Evolutionary conservation across 768 basidiomycete genomes (phyloP).

Genomic region (Pholiota molesta): DNA sequence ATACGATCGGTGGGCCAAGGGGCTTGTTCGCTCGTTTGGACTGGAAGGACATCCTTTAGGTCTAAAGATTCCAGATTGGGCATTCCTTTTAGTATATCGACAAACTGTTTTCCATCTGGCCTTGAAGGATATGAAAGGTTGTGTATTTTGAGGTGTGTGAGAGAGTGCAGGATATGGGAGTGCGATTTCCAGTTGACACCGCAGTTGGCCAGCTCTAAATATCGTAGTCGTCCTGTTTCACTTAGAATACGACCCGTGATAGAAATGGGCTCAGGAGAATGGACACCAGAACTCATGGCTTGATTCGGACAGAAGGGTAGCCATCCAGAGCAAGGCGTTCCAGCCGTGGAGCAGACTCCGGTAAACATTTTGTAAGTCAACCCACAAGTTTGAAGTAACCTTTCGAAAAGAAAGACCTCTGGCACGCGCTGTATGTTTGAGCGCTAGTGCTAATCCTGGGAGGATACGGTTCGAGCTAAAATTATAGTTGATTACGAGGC

Average conservation of each 20-base stretch:
- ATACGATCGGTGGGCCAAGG: neutral
- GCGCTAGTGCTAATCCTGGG: neutral
- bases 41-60: neutral
- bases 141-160: slow-evolving; percentile 40
- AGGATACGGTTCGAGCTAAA: slow-evolving; percentile 25
- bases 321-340: neutral
- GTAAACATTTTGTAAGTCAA: neutral
- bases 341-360: neutral
- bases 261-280: no score
- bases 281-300: no score
- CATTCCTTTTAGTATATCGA: slow-evolving; percentile 8
- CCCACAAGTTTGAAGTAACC: neutral
- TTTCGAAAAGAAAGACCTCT: neutral
- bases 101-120: slow-evolving; percentile 33
- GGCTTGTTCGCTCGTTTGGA: neutral
- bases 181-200: slow-evolving; percentile 39
- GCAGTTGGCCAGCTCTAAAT: slow-evolving; percentile 32
- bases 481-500: slow-evolving; percentile 32
- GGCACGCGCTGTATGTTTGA: neutral
- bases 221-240: slow-evolving; percentile 28
- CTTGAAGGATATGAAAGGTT: slow-evolving; percentile 27
- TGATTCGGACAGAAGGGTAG: neutral
- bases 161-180: slow-evolving; percentile 34
- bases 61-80: slow-evolving; percentile 2
- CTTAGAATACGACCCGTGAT: neutral